phyloP scores from a whole-genome alignment of 306 rosid genomes.

The Medicago truncatula region DNA sequence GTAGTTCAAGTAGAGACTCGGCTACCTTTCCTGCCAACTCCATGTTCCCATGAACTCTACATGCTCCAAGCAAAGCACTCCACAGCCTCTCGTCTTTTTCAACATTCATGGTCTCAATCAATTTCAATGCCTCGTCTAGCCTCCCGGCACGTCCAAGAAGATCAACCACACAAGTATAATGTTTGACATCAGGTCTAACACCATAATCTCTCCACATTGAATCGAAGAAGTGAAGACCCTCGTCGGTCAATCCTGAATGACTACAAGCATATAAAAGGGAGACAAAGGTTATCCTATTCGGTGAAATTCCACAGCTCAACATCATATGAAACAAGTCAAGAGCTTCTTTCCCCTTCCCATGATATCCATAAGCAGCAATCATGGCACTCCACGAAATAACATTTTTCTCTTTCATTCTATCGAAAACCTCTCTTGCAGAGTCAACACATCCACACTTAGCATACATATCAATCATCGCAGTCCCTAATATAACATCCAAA shows the following conservation, averaged over 20 bases:
- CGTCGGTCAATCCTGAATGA: conserved; percentile 71
- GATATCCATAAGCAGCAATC: conserved; percentile 83
- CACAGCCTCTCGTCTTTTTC: conserved; percentile 76
- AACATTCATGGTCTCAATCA: conserved; percentile 58
- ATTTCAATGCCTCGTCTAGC: conserved; percentile 66
- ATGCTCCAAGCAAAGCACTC: conserved; percentile 86
- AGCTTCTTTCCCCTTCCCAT: conserved; percentile 73
- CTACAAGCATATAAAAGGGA: conserved; percentile 87
- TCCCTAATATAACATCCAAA: conserved; percentile 72
- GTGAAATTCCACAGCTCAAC: conserved; percentile 57
- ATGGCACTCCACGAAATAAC: conserved; percentile 85
- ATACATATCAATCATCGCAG: conserved; percentile 80
- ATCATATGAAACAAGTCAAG: conserved; percentile 62
- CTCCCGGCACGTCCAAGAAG: conserved; percentile 83
- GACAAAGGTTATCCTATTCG: conserved; percentile 67
- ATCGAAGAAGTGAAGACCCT: conserved; percentile 65
- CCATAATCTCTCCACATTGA: conserved; percentile 64
- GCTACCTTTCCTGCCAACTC: conserved; percentile 77
- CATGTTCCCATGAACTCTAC: conserved; percentile 66
- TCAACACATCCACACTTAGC: conserved; percentile 76
- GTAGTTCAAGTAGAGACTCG: conserved; percentile 63
- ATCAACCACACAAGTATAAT: conserved; percentile 82
- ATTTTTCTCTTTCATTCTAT: conserved; percentile 67
- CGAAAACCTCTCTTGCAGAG: conserved; percentile 67
- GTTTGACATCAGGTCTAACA: conserved; percentile 74